Evolutionary conservation across 257 asterid genomes (phyloP).

Genomic region (Thymus quinquecostatus): DNA sequence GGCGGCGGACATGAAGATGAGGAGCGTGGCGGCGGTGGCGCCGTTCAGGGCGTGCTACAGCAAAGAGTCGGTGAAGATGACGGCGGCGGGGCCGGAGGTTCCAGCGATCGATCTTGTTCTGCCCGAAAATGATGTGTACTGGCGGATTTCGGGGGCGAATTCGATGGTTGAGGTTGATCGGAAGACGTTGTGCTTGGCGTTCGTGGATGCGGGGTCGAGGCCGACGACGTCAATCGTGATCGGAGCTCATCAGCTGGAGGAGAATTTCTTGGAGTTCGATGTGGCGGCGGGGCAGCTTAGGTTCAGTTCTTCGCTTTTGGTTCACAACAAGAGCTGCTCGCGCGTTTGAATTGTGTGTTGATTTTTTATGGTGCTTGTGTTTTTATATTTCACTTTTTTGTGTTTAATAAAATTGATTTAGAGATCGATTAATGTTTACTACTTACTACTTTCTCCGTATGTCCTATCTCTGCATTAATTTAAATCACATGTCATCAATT

Average conservation of each 20-base stretch:
- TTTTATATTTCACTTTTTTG: too few relatives aligned
- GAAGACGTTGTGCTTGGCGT: slow-evolving; percentile 50
- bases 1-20: slow-evolving; percentile 39
- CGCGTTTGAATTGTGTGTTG: slow-evolving; percentile 7
- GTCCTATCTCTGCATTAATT: too few relatives aligned
- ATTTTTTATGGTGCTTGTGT: too few relatives aligned
- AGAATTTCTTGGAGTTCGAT: slow-evolving; percentile 57
- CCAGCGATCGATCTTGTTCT: slow-evolving; percentile 55
- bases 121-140: slow-evolving; percentile 41
- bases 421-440: too few relatives aligned
- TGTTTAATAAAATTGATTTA: too few relatives aligned
- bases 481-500: too few relatives aligned
- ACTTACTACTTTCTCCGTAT: too few relatives aligned
- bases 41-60: slow-evolving; percentile 62
- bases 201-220: slow-evolving; percentile 53
- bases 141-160: slow-evolving; percentile 52
- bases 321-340: slow-evolving; percentile 42
- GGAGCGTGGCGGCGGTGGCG: slow-evolving; percentile 44
- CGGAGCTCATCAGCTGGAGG: slow-evolving; percentile 57
- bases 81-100: slow-evolving; percentile 42
- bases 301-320: slow-evolving; percentile 52
- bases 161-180: slow-evolving; percentile 58
- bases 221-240: slow-evolving; percentile 56
- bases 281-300: slow-evolving; percentile 43
- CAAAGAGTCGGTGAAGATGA: slow-evolving; percentile 34